A percentile compares a stretch with the other conserved stretches of the same genome.
phyloP scores from a whole-genome alignment of 2,329 filamentous ascomycete species.

The Diaporthe sp. region DNA sequence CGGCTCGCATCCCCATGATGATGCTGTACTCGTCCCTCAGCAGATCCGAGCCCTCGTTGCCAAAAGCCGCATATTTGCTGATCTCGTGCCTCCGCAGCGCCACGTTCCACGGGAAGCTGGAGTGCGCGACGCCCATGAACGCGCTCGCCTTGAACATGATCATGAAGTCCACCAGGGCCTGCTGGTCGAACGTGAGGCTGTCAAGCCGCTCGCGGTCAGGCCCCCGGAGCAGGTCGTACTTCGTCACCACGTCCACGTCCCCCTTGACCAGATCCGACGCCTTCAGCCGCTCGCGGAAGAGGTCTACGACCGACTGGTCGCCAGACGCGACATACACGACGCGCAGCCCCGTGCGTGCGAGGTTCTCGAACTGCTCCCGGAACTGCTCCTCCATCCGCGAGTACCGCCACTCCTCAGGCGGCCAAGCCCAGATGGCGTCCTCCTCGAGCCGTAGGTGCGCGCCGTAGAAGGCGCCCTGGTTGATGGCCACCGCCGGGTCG shows the following conservation, averaged over 20 bases:
- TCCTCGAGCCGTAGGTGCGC: conserved; percentile 51
- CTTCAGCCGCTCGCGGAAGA: conserved; percentile 45
- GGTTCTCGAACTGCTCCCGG: conserved; percentile 47
- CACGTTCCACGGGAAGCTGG: conserved; percentile 52
- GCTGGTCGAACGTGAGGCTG: conserved; percentile 51
- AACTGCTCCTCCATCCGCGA: conserved; percentile 51
- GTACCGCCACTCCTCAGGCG: conserved; percentile 49
- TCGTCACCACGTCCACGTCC: conserved; percentile 50
- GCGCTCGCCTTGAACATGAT: conserved; percentile 51
- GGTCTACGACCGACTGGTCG: conserved; percentile 48
- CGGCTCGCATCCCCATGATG: conserved; percentile 50
- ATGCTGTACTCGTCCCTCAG: conserved; percentile 50
- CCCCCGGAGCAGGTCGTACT: conserved; percentile 48
- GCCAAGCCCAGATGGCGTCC: conserved; percentile 50
- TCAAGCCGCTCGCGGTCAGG: conserved; percentile 43
- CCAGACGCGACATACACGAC: conserved; percentile 51
- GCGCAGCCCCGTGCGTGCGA: conserved; percentile 45
- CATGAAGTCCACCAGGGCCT: conserved; percentile 51
- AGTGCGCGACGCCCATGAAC: conserved; percentile 53
- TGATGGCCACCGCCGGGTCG: conserved; percentile 47
- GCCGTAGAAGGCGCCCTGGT: conserved; percentile 48
- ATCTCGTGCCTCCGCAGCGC: conserved; percentile 52
- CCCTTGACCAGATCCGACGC: conserved; percentile 1
- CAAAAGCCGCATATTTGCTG: conserved; percentile 47
- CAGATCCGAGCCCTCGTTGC: conserved; percentile 50